phyloP scores from a whole-genome alignment of 1,284 basidiomycete species.

The Pyrrhoderma noxium region DNA sequence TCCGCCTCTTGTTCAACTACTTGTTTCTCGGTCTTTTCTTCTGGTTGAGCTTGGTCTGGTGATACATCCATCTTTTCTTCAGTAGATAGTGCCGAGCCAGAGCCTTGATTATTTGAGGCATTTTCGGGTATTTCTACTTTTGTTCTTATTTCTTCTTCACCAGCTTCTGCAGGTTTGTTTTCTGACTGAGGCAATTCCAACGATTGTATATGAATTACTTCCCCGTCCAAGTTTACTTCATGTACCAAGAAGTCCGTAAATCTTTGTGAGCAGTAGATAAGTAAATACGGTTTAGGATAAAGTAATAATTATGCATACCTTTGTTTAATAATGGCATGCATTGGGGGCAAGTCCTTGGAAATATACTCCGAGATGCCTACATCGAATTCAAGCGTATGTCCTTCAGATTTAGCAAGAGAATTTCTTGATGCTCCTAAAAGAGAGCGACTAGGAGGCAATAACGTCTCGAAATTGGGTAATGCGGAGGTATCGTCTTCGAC shows the following conservation, averaged over 20 bases:
- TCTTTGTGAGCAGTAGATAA: slow-evolving; percentile 34
- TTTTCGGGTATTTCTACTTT: neutral
- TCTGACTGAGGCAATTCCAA: slow-evolving; percentile 61
- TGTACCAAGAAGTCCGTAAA: slow-evolving; percentile 94
- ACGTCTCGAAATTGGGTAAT: slow-evolving; percentile 30
- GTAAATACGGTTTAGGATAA: neutral
- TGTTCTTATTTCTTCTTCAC: neutral
- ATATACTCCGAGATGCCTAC: slow-evolving; percentile 92
- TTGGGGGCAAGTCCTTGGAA: slow-evolving; percentile 58
- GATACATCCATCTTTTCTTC: neutral
- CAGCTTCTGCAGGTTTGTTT: slow-evolving; percentile 28
- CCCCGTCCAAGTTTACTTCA: slow-evolving; percentile 76
- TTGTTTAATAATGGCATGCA: slow-evolving; percentile 92
- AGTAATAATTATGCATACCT: slow-evolving; percentile 42
- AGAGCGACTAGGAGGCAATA: slow-evolving; percentile 67
- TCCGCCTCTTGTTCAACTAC: neutral
- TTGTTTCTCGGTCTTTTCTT: neutral
- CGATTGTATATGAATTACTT: slow-evolving; percentile 73
- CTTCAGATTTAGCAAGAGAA: slow-evolving; percentile 33
- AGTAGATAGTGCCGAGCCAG: neutral
- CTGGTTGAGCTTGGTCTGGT: neutral
- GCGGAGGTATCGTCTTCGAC: neutral
- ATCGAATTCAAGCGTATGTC: slow-evolving; percentile 54
- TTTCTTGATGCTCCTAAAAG: slow-evolving; percentile 52
- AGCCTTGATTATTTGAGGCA: neutral